phyloP scores from a whole-genome alignment of 2,329 filamentous ascomycete genomes.

The Claviceps spartinae region DNA sequence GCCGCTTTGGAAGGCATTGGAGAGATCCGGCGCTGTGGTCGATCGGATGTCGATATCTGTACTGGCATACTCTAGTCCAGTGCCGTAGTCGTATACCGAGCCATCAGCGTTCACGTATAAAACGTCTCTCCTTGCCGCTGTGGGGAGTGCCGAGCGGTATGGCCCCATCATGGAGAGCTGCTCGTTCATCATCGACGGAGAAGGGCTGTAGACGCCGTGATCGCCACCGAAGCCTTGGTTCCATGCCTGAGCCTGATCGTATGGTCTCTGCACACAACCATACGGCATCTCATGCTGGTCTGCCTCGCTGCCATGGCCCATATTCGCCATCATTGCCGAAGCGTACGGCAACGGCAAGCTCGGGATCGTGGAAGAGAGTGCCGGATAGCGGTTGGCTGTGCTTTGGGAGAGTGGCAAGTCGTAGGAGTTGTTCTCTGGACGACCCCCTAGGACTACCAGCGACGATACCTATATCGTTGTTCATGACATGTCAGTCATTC shows the following conservation, averaged over 20 bases:
- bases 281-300: slow-evolving; percentile 8
- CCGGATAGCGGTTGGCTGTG: slow-evolving; percentile 14
- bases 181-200: slow-evolving; percentile 11
- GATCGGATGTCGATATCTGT: slow-evolving; percentile 10
- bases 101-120: slow-evolving; percentile 16
- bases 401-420: slow-evolving; percentile 19
- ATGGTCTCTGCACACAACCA: slow-evolving; percentile 14
- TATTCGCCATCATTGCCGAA: not conserved
- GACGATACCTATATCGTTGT: slow-evolving; percentile 16
- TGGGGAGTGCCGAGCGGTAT: slow-evolving; percentile 13
- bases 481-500: not conserved
- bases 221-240: slow-evolving; percentile 14
- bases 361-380: slow-evolving; percentile 4
- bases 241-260: slow-evolving; percentile 15
- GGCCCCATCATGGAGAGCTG: slow-evolving; percentile 13
- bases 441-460: slow-evolving; percentile 15
- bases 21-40: slow-evolving; percentile 7
- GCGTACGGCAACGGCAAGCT: not conserved
- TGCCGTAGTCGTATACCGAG: slow-evolving; percentile 14
- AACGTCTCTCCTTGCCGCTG: slow-evolving; percentile 8
- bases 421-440: slow-evolving; percentile 16
- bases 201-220: slow-evolving; percentile 13
- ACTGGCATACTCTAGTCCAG: slow-evolving; percentile 5
- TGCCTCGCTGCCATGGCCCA: slow-evolving; percentile 1
- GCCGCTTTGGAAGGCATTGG: slow-evolving; percentile 12